Evolutionary conservation across 116 monocot species (phyloP).

Genomic region (Dioscorea cayenensis): DNA sequence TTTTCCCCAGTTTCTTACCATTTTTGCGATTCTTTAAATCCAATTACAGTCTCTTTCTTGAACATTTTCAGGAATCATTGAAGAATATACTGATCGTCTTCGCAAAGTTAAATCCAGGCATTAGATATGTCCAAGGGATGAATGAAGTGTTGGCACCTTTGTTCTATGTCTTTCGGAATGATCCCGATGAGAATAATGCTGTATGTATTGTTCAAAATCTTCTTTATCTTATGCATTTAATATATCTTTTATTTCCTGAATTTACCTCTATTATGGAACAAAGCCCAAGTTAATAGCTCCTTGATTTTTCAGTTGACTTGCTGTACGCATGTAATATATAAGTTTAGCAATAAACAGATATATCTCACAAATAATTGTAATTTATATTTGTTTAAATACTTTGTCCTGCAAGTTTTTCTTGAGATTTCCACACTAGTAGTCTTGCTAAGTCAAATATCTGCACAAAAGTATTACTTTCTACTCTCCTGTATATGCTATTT

Average conservation of each 20-base stretch:
- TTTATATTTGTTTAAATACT: background rate
- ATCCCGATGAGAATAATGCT: constrained; percentile 68
- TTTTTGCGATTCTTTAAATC: too few species aligned
- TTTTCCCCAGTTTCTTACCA: too few species aligned
- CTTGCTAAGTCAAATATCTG: background rate
- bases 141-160: constrained; percentile 92
- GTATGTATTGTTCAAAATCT: constrained; percentile 31
- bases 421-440: too few species aligned
- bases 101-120: constrained; percentile 82
- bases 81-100: constrained; percentile 63
- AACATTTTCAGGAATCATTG: constrained; percentile 54
- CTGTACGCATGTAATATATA: too few species aligned
- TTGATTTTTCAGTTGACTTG: too few species aligned
- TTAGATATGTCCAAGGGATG: constrained; percentile 95
- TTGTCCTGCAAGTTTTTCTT: background rate
- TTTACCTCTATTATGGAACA: too few species aligned
- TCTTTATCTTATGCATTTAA: background rate
- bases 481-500: too few species aligned
- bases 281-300: too few species aligned
- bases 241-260: background rate
- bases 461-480: too few species aligned
- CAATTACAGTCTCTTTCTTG: background rate
- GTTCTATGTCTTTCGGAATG: constrained; percentile 78
- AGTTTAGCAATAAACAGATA: too few species aligned
- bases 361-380: too few species aligned